phyloP scores from a whole-genome alignment of 352 stramenopile species.

The Plasmopara muralis region DNA sequence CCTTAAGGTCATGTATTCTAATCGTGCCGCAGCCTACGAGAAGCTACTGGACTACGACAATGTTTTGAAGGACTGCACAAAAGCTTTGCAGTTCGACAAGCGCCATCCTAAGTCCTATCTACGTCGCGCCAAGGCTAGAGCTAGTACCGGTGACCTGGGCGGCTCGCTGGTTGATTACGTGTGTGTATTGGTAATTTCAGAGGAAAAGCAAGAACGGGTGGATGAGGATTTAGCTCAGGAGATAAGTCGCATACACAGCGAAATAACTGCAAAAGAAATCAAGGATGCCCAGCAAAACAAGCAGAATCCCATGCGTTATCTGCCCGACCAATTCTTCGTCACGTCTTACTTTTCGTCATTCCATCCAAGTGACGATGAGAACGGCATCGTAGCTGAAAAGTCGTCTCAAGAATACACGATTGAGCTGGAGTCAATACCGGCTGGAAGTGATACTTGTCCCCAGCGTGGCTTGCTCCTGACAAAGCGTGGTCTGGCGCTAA shows the following conservation, averaged over 20 bases:
- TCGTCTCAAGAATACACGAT: conserved; percentile 48
- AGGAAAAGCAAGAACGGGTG: conserved; percentile 69
- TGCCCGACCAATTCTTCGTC: conserved; percentile 79
- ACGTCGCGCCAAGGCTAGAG: conserved; percentile 65
- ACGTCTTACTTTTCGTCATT: conserved; percentile 85
- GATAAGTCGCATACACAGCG: conserved; percentile 71
- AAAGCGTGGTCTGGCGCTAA: conserved; percentile 55
- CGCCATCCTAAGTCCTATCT: conserved; percentile 71
- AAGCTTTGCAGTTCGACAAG: conserved; percentile 56
- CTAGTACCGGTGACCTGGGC: conserved; percentile 34
- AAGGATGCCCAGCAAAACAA: conserved; percentile 53
- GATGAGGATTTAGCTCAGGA: conserved; percentile 61
- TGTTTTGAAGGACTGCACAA: conserved; percentile 59
- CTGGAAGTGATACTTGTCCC: conserved; percentile 20
- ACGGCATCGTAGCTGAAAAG: conserved; percentile 50
- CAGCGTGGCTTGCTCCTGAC: conserved; percentile 50
- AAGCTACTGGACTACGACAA: conserved; percentile 53
- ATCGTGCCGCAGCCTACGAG: conserved; percentile 69
- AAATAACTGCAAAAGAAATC: conserved; percentile 64
- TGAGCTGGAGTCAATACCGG: conserved; percentile 37
- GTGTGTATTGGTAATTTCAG: conserved; percentile 68
- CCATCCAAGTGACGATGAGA: conserved; percentile 72
- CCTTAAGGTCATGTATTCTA: conserved; percentile 84
- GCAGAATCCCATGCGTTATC: conserved; percentile 45
- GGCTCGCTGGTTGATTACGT: conserved; percentile 77